Percentiles rank a stretch among this genome's conserved stretches.
These are phyloP conservation scores for Immersiella caudata DNA, from an alignment of 495 filamentous ascomycete species.

Conservation along the genomic window DNA sequence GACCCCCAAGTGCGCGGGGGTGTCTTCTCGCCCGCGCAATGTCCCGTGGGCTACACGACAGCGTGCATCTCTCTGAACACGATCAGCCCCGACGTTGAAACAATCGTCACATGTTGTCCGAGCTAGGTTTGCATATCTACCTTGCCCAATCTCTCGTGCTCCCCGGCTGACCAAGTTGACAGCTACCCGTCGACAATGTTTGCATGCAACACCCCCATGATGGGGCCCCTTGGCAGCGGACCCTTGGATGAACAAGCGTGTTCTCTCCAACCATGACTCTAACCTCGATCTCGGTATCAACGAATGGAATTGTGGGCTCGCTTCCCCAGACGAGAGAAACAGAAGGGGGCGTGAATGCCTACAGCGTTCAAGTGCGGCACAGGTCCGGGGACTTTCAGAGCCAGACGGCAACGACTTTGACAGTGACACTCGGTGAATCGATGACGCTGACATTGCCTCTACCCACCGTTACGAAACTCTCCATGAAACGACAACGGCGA, in stretches of 20 bases:
- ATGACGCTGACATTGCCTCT: background rate
- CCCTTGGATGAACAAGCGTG: conserved; percentile 1
- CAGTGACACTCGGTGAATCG: background rate
- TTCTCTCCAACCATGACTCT: conserved; percentile 2
- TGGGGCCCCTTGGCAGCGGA: background rate
- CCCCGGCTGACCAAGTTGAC: background rate
- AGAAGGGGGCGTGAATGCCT: conserved; percentile 3
- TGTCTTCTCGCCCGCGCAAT: conserved; percentile 5
- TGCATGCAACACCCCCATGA: conserved; percentile 4
- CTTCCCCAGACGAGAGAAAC: background rate
- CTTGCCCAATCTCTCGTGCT: background rate
- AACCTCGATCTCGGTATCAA: background rate
- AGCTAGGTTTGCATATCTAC: background rate
- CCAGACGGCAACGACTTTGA: background rate
- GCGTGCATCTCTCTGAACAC: conserved; percentile 9
- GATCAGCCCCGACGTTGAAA: background rate
- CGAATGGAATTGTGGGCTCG: background rate
- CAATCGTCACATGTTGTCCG: conserved; percentile 10
- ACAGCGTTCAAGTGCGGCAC: conserved; percentile 8
- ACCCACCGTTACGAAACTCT: background rate
- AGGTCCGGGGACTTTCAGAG: background rate
- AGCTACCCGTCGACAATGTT: conserved; percentile 6
- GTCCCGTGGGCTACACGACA: conserved; percentile 7
- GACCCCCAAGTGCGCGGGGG: background rate
- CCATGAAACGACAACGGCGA: too few relatives aligned